phyloP scores from a whole-genome alignment of 345 rosid species.

The Durio zibethinus region DNA sequence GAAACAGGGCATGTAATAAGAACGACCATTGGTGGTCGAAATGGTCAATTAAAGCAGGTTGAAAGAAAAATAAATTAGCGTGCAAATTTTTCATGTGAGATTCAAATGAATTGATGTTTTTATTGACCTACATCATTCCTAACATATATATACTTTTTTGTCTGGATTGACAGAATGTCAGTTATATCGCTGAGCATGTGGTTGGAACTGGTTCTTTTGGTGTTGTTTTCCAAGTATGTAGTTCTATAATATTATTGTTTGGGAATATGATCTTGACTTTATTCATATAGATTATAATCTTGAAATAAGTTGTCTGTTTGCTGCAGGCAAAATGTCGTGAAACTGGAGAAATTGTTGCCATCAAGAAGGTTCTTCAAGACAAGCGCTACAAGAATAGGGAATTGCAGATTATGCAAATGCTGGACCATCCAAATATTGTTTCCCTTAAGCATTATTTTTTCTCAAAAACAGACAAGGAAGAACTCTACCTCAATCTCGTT shows the following conservation, averaged over 20 bases:
- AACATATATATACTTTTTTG: conserved; percentile 8
- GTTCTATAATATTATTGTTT: neutral
- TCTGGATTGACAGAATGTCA: conserved; percentile 55
- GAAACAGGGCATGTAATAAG: conserved; percentile 90
- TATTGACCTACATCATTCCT: conserved; percentile 2
- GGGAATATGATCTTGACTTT: conserved; percentile 9
- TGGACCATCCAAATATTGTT: conserved; percentile 90
- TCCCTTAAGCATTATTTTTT: conserved; percentile 85
- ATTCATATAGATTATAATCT: neutral
- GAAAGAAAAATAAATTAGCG: neutral
- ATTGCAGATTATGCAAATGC: conserved; percentile 85
- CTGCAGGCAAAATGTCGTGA: conserved; percentile 93
- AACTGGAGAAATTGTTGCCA: conserved; percentile 92
- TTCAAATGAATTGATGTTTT: neutral
- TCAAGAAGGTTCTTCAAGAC: conserved; percentile 97
- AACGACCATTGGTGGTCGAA: conserved; percentile 85
- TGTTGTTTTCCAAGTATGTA: conserved; percentile 83
- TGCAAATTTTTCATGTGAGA: neutral
- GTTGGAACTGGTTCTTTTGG: conserved; percentile 98
- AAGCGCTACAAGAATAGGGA: conserved; percentile 97
- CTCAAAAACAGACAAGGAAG: conserved; percentile 92
- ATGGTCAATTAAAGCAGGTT: conserved; percentile 92
- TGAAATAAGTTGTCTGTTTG: conserved; percentile 20
- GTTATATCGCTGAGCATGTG: conserved; percentile 90
- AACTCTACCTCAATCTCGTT: conserved; percentile 91